phyloP scores from a whole-genome alignment of 768 basidiomycete genomes.

The Lepiota brunneoincarnata region DNA sequence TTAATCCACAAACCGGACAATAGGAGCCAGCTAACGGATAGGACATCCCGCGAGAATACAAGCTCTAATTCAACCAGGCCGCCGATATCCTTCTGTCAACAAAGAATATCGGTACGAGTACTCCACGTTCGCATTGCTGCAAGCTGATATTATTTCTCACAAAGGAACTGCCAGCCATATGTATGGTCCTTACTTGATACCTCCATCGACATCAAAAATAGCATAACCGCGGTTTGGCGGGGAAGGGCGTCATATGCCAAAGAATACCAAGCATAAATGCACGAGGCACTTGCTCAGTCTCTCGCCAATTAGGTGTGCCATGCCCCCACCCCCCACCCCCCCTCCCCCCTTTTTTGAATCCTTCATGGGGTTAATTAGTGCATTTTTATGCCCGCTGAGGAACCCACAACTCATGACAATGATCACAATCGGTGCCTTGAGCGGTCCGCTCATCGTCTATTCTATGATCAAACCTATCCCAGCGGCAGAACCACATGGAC shows the following conservation, averaged over 20 bases:
- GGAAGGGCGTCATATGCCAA: neutral
- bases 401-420: neutral
- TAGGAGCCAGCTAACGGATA: neutral
- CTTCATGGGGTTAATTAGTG: conserved; percentile 2
- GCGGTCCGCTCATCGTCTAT: neutral
- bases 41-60: neutral
- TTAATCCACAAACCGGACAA: neutral
- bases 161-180: neutral
- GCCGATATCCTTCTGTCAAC: neutral
- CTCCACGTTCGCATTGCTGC: neutral
- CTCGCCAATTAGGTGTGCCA: neutral
- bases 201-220: neutral
- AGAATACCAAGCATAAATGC: neutral
- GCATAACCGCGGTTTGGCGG: neutral
- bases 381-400: neutral
- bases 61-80: neutral
- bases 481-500: neutral
- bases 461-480: neutral
- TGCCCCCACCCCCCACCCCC: no score
- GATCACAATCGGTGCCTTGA: conserved; percentile 7
- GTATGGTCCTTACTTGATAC: neutral
- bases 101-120: neutral
- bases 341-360: no score
- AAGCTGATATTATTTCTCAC: neutral
- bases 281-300: neutral